Evolutionary conservation across 192 early-diverging fungal genomes (phyloP), one percentile per base, ranked within the genome.

Genomic region (Entophlyctis luteolus): DNA sequence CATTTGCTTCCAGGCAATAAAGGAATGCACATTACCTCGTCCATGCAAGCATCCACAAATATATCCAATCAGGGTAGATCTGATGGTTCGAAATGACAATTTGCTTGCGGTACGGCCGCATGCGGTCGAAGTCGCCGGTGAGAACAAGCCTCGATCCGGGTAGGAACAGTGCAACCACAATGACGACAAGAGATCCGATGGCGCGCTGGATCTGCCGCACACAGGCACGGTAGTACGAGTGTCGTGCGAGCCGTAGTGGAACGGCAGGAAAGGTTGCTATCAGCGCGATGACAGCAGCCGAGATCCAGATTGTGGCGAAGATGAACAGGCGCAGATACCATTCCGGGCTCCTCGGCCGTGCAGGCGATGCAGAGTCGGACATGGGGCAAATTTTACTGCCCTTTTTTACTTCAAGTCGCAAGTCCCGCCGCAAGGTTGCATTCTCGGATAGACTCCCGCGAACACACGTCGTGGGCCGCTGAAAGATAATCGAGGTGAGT

Each of bases 11-110:
- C 38, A 1, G 23, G 4, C n/a, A 42, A 4, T 1, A 22, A 42
- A n/a, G 22, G 22, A 52, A 10, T 50, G 6, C 22, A 0, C 22
- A 20, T 28, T 29, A 75, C 39, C 38, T 35, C 22, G 49, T 6
- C 73, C 78, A 77, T 4, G 81, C 76, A 4, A 76, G 37, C 47
- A 76, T 59, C 81, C 80, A 77, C n/a, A 85, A 54, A 62, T 90
- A 93, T 67, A 87, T 79, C 87, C 70, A 72, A 46, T 72, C 75
- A 10, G 75, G 70, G 49, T 55, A 72, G 28, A 52, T 59, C 68
- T 84, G 79, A 55, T 84, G 79, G 58, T 81, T 81, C 32, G 77
- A 69, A 47, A 84, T 79, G 0, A 81, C 54, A 52, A 84, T 71
- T 0, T 52, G 46, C 55, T 72, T 55, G 12, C 42, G 50, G 4